phyloP scores from a whole-genome alignment of 345 rosid species.

The Raphanus sativus region DNA sequence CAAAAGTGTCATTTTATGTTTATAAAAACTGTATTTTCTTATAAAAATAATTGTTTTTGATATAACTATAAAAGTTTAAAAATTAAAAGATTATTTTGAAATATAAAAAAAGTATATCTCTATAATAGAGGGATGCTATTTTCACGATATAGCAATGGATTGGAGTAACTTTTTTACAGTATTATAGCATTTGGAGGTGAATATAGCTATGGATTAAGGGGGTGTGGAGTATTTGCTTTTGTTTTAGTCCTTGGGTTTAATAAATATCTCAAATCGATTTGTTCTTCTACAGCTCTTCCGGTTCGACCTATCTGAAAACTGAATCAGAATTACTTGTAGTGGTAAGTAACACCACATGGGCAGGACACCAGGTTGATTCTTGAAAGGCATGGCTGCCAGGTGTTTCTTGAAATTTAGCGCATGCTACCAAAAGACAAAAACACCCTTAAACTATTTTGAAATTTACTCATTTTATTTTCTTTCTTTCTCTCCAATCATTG shows the following conservation, averaged over 20 bases:
- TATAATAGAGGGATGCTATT: no score
- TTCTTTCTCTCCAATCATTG: constrained; percentile 32
- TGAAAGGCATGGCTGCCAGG: background rate
- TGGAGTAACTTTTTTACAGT: no score
- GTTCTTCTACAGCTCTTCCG: background rate
- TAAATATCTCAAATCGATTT: background rate
- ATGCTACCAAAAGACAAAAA: background rate
- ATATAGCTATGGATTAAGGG: no score
- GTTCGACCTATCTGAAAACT: background rate
- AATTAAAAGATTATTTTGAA: no score
- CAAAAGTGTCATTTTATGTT: no score
- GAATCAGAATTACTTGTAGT: background rate
- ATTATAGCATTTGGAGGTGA: no score
- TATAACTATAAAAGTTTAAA: no score
- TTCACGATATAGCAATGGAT: no score
- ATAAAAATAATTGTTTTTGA: no score
- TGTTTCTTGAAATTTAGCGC: background rate
- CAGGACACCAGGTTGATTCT: background rate
- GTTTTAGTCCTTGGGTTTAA: background rate
- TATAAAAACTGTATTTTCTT: no score
- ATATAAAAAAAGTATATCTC: no score
- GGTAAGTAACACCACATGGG: background rate
- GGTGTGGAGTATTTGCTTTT: background rate
- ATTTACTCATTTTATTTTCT: background rate
- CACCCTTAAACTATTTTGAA: background rate